Evolutionary conservation across 495 filamentous ascomycete species (phyloP), one percentile per base, ranked within the genome.

Genomic region (Cercophora newfieldiana): DNA sequence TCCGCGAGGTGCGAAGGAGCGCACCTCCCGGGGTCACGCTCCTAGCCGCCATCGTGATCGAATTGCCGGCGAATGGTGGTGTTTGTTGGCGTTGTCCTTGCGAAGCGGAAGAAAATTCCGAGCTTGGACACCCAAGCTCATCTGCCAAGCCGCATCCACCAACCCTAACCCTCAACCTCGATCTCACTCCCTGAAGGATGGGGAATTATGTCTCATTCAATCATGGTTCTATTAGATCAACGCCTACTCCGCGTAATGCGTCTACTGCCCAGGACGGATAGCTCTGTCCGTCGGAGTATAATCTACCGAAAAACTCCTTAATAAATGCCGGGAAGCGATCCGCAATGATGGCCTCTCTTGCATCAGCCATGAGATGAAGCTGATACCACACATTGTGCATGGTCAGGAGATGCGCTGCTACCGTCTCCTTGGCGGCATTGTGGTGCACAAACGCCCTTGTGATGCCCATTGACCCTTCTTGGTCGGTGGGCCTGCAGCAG

Each of bases 331-430:
- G 93, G 78, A 89, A 97, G 59, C 82, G 76, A 74, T 96, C 93
- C 56, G 90, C 90, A 10, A 97, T 74, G 71, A 99, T 94, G 26
- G 95, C 89, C 61, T 90, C 79, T 65, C 93, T 83, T 1, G 87
- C 88, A 49, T 81, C 78, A 14, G 81, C 79, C 94, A 98, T 97
- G 67, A 99, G 76, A 54, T 85, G 82, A 28, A 99, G 82, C 68
- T 96, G 85, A 71, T 94, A 96, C 73, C 92, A 91, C 25, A 98
- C 92, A 75, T 99, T 98, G 77, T 99, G 95, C 68, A 97, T 90
- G 0, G 93, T 96, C 33, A 99, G 79, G 76, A 99, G 78, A 82
- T 99, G 95, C 21, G 96, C 95, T 12, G 94, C 94, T 0, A 91
- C 95, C 7, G 95, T 98, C 80, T 98, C 95, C 75, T 99, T 99